Evolutionary conservation across 495 filamentous ascomycete genomes (phyloP), one percentile per base, ranked within the genome.

Genomic region (Hypomontagnella monticulosa): DNA sequence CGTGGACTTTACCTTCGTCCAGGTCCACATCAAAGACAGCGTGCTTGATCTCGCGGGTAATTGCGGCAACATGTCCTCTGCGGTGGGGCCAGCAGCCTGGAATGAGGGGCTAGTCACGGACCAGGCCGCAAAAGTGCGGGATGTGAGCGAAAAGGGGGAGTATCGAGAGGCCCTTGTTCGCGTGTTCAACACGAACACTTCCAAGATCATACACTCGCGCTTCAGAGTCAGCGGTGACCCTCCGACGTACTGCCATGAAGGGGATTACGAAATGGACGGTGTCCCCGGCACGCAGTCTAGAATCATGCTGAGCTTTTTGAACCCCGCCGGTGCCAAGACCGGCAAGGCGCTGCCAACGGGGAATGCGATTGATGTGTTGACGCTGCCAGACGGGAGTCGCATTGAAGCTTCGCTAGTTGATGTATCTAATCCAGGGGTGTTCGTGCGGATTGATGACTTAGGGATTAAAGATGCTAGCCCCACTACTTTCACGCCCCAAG

Each of bases 1-100:
- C 53, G 78, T 92, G 14, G 89, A 92, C 48, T 92, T 88, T 64
- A 92, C 88, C 0, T 92, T 92, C 60, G 84, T 88, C 3, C 85
- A 87, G 19, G 80, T 92, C 1, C 89, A 89, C 0, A 80, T 92
- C 52, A 79, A 79, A 41, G 82, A 86, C 56, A 76, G 73, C 7
- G 70, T 75, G 11, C 78, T 92, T 1, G 89, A 92, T 71, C 83
- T 85, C 58, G 85, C 84, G 0, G 85, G 88, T 10, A 92, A 91
- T 69, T 92, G 89, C 64, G 90, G 90, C 6, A 92, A 92, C 63
- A 91, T 92, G 88, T 83, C 76, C 0, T 79, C 81, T 20, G 83
- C 87, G 0, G 83, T 93, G 48, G 90, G 90, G 0, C 88, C 89
- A 0, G 88, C 83, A 63, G 85, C 87, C 0, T 76, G 87, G 15